Conservation (phyloP, 2,329 filamentous ascomycete genomes). For the Ambrosiella beaveri region DNA sequence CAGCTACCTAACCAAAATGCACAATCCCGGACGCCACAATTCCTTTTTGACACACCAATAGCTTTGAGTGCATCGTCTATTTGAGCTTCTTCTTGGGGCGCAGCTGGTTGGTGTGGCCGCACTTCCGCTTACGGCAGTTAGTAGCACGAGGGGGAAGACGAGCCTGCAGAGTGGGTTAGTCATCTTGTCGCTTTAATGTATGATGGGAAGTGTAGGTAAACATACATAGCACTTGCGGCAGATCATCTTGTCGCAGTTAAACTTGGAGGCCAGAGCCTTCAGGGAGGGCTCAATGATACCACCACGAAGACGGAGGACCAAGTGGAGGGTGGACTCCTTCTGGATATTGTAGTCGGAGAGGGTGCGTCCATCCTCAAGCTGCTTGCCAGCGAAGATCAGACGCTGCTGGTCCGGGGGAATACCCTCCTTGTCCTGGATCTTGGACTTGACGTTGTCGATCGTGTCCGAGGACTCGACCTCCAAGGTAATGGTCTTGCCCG, state of each 20-base stretch:
- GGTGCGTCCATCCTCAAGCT: constrained; percentile 95
- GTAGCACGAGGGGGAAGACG: constrained; percentile 95
- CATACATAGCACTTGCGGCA: constrained; percentile 99
- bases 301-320: constrained; percentile 97
- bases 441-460: constrained; percentile 99
- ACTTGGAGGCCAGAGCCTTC: constrained; percentile 96
- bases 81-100: constrained; percentile 99
- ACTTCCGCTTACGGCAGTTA: constrained; percentile 99
- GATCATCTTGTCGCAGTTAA: constrained; percentile 99
- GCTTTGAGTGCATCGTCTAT: constrained; percentile 25
- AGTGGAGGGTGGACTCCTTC: constrained; percentile 97
- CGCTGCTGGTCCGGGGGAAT: constrained; percentile 97
- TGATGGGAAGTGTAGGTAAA: constrained; percentile 17
- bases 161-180: constrained; percentile 25
- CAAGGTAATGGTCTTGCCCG: constrained; percentile 99
- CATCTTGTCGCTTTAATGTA: background rate
- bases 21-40: constrained; percentile 27
- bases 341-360: constrained; percentile 99
- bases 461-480: constrained; percentile 98
- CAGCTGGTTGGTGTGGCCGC: constrained; percentile 99
- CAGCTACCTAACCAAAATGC: constrained; percentile 13
- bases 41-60: constrained; percentile 17
- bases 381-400: constrained; percentile 97
- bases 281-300: constrained; percentile 98
- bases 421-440: constrained; percentile 99